Evolutionary conservation across 805 yeast genomes (phyloP).

Genomic region (Tetrapisispora iriomotensis): DNA sequence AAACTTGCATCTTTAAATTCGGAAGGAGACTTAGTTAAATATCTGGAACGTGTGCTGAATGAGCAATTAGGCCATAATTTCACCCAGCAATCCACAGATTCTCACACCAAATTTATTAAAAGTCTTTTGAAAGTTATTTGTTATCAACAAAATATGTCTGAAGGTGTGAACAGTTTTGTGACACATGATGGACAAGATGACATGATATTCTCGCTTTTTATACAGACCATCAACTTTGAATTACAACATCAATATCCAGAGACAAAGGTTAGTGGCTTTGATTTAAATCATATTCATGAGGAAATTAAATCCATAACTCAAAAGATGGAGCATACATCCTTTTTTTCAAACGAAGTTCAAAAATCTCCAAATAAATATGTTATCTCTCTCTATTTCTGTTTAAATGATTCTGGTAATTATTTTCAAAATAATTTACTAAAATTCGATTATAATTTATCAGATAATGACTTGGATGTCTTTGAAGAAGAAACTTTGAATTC

Average conservation of each 20-base stretch:
- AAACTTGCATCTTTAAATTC: too few relatives aligned
- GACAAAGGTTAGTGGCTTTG: constrained; percentile 26
- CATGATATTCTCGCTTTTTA: constrained; percentile 16
- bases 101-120: constrained; percentile 16
- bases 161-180: background rate
- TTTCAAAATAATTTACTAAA: background rate
- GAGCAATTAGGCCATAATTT: constrained; percentile 17
- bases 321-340: background rate
- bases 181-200: constrained; percentile 18
- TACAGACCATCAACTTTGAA: constrained; percentile 8
- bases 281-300: constrained; percentile 10
- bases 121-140: constrained; percentile 18
- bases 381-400: constrained; percentile 11
- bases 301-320: background rate
- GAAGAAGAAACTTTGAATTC: constrained; percentile 10
- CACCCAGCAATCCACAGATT: constrained; percentile 14
- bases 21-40: too few relatives aligned
- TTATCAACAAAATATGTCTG: constrained; percentile 10
- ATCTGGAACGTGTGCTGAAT: constrained; percentile 11
- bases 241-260: background rate
- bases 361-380: constrained; percentile 1
- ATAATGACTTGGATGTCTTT: constrained; percentile 2
- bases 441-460: background rate
- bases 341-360: background rate
- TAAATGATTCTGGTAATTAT: constrained; percentile 6